Percentiles rank a stretch among this genome's conserved stretches.
Evolutionary conservation across 2,329 filamentous ascomycete genomes (phyloP).

Genomic region (Daldinia sp.): DNA sequence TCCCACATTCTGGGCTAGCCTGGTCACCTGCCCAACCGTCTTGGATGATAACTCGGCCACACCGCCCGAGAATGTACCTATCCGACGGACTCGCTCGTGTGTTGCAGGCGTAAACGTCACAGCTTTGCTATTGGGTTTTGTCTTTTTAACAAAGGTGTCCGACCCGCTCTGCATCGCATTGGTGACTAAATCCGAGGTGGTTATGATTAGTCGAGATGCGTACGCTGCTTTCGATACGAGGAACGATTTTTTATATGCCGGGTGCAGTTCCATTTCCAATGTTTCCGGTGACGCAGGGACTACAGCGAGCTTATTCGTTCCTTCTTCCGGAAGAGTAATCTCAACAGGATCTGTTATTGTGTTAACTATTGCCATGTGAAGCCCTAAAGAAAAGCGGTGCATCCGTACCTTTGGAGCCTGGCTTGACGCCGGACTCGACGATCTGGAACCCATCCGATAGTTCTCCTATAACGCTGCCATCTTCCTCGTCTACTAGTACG

Average conservation of each 20-base stretch:
- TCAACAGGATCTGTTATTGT: constrained; percentile 76
- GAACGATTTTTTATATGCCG: constrained; percentile 89
- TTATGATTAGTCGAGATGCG: constrained; percentile 92
- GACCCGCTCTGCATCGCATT: constrained; percentile 83
- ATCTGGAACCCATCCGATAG: constrained; percentile 84
- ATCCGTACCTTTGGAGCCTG: constrained; percentile 87
- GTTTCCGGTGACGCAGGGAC: constrained; percentile 77
- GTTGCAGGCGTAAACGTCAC: constrained; percentile 89
- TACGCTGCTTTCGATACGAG: constrained; percentile 88
- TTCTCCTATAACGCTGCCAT: constrained; percentile 95
- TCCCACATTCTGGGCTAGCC: constrained; percentile 89
- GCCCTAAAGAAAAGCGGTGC: constrained; percentile 34
- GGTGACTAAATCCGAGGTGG: constrained; percentile 82
- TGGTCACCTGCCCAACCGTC: constrained; percentile 85
- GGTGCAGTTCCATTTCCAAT: constrained; percentile 82
- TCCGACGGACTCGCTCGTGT: constrained; percentile 85
- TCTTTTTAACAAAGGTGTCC: constrained; percentile 82
- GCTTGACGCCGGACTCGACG: constrained; percentile 81
- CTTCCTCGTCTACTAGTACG: constrained; percentile 93
- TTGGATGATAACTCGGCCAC: constrained; percentile 85
- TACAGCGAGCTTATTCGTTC: constrained; percentile 71
- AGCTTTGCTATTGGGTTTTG: constrained; percentile 81
- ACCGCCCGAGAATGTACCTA: constrained; percentile 85
- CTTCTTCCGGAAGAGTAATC: constrained; percentile 79
- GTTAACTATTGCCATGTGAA: constrained; percentile 30